phyloP scores from a whole-genome alignment of 2,329 filamentous ascomycete species.

The Mycosphaerella sp. region DNA sequence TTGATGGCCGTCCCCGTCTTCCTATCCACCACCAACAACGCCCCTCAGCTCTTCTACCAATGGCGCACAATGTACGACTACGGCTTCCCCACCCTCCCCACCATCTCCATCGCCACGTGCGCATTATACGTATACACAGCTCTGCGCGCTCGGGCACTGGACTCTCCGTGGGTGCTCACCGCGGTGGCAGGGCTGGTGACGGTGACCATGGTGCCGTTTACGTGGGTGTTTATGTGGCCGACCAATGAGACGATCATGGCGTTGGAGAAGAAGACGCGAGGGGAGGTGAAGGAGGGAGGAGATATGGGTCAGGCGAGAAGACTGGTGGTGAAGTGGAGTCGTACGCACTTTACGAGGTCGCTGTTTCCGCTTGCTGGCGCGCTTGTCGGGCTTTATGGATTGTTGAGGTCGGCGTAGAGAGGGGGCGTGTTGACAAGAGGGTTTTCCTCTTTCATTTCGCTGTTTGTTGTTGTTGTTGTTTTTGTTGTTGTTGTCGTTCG shows the following conservation, averaged over 20 bases:
- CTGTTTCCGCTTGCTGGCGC: slow-evolving; percentile 8
- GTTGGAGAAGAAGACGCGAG: slow-evolving; percentile 7
- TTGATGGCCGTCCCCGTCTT: slow-evolving; percentile 5
- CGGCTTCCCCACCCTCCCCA: slow-evolving; percentile 2
- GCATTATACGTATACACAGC: background rate
- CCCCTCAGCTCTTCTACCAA: slow-evolving; percentile 4
- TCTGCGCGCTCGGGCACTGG: background rate
- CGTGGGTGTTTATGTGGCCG: slow-evolving; percentile 10
- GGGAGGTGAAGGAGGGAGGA: slow-evolving; percentile 19
- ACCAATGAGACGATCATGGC: slow-evolving; percentile 2
- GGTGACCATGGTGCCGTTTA: slow-evolving; percentile 12
- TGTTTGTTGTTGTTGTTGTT: too few relatives aligned
- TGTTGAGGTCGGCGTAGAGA: background rate
- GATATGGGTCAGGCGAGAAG: slow-evolving; percentile 1
- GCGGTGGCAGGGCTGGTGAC: background rate
- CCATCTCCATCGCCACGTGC: slow-evolving; percentile 6
- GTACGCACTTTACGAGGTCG: slow-evolving; percentile 1
- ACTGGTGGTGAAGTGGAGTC: slow-evolving; percentile 5
- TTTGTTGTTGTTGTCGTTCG: too few relatives aligned
- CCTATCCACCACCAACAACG: background rate
- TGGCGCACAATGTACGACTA: slow-evolving; percentile 7
- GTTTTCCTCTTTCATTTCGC: too few relatives aligned
- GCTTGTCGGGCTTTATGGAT: background rate
- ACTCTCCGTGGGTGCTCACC: background rate
- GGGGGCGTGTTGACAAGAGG: too few relatives aligned